Base-by-base conservation (phyloP, 768 basidiomycete genomes). In the Fomitopsis serialis region DNA sequence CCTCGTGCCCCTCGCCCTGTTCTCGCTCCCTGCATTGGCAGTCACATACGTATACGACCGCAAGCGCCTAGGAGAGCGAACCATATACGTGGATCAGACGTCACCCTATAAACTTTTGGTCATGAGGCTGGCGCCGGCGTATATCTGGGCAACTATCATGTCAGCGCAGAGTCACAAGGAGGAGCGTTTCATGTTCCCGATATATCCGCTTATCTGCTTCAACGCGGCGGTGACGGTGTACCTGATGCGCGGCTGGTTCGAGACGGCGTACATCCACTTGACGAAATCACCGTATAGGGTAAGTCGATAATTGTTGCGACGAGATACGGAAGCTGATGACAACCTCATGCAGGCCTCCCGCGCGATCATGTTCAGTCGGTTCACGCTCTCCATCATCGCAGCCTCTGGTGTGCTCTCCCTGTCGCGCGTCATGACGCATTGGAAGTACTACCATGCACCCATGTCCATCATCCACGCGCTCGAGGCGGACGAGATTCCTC, bases 101-200 rank as follows among this genome's bases (percentile, higher is more conserved):
- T 92, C 89, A 17, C 92, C 92, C 0, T 93, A 87, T 62, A 86
- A 80, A 1, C 67, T 92, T 43, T 72, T 98, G 44, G 79, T 78
- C 3, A 67, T 96, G 51, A 79, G 94, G 35, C 74, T 98, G n/a
- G 68, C 78, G n/a, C 93, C 93, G 0, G 74, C 96, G 56, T 98
- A 98, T 70, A 58, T 98, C n/a, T 98, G 97, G 96, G 62, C 86
- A 44, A 79, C 70, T 1, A 86, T 97, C 56, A 72, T 99, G 59
- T 84, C 82, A 3, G 60, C 75, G 2, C 96, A 98, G 70, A 73
- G 87, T 1, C 97, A 99, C 71, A 99, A 99, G 71, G 97, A 99
- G 70, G 97, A 99, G 66, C 79, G 97, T n/a, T 99, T 99, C 73
- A 89, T 98, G 84, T 98, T 86, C 69, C 96, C 97, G 0, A 87